phyloP scores from a whole-genome alignment of 1,284 basidiomycete genomes.

The Puccinia sorghi region DNA sequence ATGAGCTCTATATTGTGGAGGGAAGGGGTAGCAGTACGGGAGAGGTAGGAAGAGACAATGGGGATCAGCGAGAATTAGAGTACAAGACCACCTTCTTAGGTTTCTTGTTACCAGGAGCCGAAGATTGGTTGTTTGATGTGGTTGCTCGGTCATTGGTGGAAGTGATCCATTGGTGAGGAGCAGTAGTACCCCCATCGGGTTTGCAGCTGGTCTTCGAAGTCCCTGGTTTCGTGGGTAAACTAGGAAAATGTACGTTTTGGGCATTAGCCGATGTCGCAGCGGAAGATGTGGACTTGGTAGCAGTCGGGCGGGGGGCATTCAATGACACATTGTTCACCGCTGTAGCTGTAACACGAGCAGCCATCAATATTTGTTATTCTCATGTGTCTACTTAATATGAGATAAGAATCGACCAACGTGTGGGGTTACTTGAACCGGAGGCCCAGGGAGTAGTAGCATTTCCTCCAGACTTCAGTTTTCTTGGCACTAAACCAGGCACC shows the following conservation, averaged over 20 bases:
- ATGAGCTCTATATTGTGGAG: too few species aligned
- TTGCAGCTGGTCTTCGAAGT: neutral
- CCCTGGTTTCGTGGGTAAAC: neutral
- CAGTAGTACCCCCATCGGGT: neutral
- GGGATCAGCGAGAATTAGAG: constrained; percentile 10
- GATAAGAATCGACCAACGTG: neutral
- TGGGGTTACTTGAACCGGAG: neutral
- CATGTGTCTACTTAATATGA: neutral
- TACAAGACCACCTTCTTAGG: constrained; percentile 16
- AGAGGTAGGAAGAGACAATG: neutral
- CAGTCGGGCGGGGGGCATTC: neutral
- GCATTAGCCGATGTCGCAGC: neutral
- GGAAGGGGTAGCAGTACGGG: too few species aligned
- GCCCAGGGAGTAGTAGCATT: constrained; percentile 1
- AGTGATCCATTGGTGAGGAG: neutral
- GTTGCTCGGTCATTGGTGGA: neutral
- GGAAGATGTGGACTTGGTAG: neutral
- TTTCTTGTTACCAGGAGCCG: neutral
- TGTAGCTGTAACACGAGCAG: neutral
- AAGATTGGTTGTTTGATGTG: neutral
- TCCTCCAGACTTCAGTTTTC: constrained; percentile 4
- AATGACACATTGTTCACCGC: neutral
- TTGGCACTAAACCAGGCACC: constrained; percentile 8
- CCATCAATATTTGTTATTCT: neutral
- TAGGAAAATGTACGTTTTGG: neutral